Base-by-base conservation (phyloP, 441 rosid genomes). In the Eruca vesicaria region DNA sequence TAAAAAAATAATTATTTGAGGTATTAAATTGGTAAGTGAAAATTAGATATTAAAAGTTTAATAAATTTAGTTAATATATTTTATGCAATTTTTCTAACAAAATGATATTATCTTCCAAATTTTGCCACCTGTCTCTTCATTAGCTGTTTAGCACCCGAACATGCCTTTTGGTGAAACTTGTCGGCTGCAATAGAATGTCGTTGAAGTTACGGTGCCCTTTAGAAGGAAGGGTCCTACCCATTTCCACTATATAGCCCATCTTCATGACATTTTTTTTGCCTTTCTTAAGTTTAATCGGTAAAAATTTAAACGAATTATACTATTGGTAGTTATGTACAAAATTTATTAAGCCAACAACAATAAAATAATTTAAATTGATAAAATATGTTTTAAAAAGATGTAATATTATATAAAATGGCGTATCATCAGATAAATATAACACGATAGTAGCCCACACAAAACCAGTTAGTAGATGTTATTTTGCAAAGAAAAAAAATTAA, bases 141-240 rank as follows among this genome's bases (percentile, higher is more conserved):
- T 48, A 68, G 63, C 78, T 74, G 73, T 74, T 16, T 23, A 14
- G 67, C 68, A 67, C 48, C 15, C 28, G 38, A 28, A 59, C 48
- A 53, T 52, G 11, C 32, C 35, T 75, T 75, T 75, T 56, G 63
- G 78, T 50, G 78, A 74, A 50, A 45, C 29, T 45, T 59, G 67
- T 74, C 66, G 78, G 56, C 56, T 29, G 63, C 72, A 33, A 14
- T 21, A 68, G 63, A 68, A 53, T 68, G 63, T 68, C 74, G 43
- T 75, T 66, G 45, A 68, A 68, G 26, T 75, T 61, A 75, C 73
- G 73, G 68, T 68, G 63, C 61, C 63, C 26, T 75, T 68, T 12
- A 9, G 7, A 60, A 50, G 14, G 78, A 45, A 23, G 26, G 26
- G 26, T 6, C 73, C 78, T 52, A 75, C 68, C 2, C n/a, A 48